Evolutionary conservation across 306 rosid genomes (phyloP), one percentile per base, ranked within the genome.

Genomic region (Fragaria ananassa): DNA sequence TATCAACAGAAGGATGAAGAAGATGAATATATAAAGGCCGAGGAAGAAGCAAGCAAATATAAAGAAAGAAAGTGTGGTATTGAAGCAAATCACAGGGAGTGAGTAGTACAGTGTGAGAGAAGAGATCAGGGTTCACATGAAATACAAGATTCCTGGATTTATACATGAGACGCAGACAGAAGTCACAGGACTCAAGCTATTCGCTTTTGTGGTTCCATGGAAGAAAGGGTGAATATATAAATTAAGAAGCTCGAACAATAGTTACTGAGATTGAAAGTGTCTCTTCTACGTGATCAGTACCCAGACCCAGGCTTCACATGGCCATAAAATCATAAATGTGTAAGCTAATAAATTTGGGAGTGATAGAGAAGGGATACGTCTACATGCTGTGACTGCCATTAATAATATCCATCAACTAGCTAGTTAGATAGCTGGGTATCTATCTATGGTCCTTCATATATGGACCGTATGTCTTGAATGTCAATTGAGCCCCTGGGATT

Each of bases 41-140:
- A 60, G 65, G 25, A 14, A 31, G 78, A 68, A 66, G 19, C n/a
- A n/a, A 70, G 44, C 31, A 53, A 62, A 73, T 46, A 60, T 74
- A 15, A 62, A 31, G 69, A 64, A 18, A 65, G 29, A 44, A 70
- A 66, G 21, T 41, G 8, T 41, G 8, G 81, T 74, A 89, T 85
- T 92, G 95, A 88, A 89, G 82, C 87, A 73, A 70, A 74, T 93
- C 97, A 89, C 97, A 92, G 87, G 41, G 88, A 72, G 76, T 64
- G 69, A 66, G 73, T 70, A 68, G 65, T 73, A 10, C 1, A 10
- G 64, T 44, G 81, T 6, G 35, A 56, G 39, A 72, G 49, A 64
- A 71, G 39, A 69, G 49, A 58, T 29, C 6, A 50, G 31, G 54
- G 53, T 42, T 89, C 97, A 91, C 97, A 93, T 89, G 97, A 89